These are phyloP conservation scores for Heteromeles arbutifolia DNA, from an alignment of 306 rosid species.

Conservation along the genomic window DNA sequence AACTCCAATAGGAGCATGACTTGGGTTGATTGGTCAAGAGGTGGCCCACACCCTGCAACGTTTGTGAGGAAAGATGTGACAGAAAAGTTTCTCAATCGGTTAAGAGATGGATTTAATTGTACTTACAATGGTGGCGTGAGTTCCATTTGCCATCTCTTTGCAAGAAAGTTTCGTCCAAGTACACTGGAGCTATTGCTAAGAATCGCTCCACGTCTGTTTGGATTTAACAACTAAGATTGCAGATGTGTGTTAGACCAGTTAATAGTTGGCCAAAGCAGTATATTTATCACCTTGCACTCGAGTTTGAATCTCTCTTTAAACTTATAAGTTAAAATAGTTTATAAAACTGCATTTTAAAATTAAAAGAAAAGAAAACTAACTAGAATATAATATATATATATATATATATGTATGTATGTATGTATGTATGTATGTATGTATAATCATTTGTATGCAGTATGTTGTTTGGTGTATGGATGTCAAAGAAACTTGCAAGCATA, in stretches of 20 bases:
- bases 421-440: too few relatives aligned
- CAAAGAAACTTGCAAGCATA: too few relatives aligned
- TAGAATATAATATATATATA: too few relatives aligned
- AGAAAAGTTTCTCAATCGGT: constrained; percentile 8
- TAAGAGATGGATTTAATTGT: constrained; percentile 28
- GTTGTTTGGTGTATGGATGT: too few relatives aligned
- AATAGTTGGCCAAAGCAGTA: fast-evolving
- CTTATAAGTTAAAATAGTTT: too few relatives aligned
- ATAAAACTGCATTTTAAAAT: too few relatives aligned
- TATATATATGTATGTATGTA: too few relatives aligned
- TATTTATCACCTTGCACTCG: too few relatives aligned
- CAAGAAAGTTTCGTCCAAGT: constrained; percentile 33
- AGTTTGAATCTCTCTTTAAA: too few relatives aligned
- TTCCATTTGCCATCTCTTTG: constrained; percentile 26
- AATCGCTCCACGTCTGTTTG: constrained; percentile 12
- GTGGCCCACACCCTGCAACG: constrained; percentile 27
- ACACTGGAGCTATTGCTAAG: constrained; percentile 22
- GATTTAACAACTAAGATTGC: background rate
- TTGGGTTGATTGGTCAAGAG: constrained; percentile 42
- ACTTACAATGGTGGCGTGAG: constrained; percentile 23
- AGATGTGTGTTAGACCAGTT: too few relatives aligned
- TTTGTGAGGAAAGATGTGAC: constrained; percentile 19
- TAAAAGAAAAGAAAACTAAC: too few relatives aligned
- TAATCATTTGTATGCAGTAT: too few relatives aligned
- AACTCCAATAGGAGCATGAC: constrained; percentile 30